These are phyloP conservation scores for Pestalotiopsis sp. DNA, from an alignment of 2,329 filamentous ascomycete genomes.

Conservation along the genomic window DNA sequence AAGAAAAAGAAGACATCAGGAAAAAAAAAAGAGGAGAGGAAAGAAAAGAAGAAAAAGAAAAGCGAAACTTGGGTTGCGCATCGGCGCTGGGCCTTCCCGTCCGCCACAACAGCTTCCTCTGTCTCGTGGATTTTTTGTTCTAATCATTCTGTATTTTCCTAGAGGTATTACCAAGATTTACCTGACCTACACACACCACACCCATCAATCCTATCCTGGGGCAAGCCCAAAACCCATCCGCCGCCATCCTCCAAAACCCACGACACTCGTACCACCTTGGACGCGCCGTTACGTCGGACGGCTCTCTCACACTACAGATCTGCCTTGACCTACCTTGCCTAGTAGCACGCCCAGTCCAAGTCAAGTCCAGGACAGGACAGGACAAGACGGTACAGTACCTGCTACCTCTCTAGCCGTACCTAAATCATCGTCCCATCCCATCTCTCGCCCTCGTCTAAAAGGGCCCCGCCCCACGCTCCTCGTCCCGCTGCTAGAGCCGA, in stretches of 20 bases:
- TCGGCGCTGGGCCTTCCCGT: conserved; percentile 4
- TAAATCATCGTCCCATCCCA: neutral
- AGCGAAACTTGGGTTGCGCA: neutral
- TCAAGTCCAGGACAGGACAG: neutral
- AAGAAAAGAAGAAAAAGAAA: conserved; percentile 4
- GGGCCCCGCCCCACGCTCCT: neutral
- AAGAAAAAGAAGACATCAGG: neutral
- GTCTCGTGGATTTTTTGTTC: conserved; percentile 1
- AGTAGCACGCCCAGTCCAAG: neutral
- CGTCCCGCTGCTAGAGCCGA: neutral
- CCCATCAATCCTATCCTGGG: neutral
- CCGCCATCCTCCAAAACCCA: neutral
- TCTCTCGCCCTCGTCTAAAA: neutral
- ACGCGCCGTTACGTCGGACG: conserved; percentile 7
- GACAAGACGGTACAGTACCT: neutral
- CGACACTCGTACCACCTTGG: neutral
- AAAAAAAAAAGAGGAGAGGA: neutral
- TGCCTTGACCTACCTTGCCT: neutral
- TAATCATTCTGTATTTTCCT: neutral
- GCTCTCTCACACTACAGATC: neutral
- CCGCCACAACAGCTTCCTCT: conserved; percentile 9
- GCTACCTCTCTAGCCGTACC: neutral
- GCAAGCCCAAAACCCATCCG: neutral
- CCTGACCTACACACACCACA: neutral
- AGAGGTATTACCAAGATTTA: neutral